phyloP scores from a whole-genome alignment of 2,329 filamentous ascomycete species.

The Ophiocordyceps robertsii region DNA sequence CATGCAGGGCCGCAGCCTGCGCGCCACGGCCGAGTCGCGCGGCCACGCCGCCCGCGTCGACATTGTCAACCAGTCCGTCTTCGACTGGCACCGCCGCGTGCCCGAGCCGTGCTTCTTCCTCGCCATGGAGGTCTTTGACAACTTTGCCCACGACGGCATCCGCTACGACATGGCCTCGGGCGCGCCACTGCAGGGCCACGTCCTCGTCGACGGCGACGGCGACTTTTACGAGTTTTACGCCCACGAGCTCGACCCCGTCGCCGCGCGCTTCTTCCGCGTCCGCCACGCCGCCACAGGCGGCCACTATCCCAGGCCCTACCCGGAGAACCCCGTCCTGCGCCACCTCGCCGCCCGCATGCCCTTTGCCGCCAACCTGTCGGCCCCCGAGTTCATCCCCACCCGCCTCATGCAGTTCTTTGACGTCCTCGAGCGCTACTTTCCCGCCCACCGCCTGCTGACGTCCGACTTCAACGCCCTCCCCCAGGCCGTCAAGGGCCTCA shows the following conservation, averaged over 20 bases:
- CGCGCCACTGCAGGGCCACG: constrained; percentile 73
- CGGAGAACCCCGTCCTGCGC: constrained; percentile 39
- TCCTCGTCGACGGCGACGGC: constrained; percentile 71
- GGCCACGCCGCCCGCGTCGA: constrained; percentile 79
- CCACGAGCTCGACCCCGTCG: constrained; percentile 66
- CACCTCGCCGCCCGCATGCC: constrained; percentile 52
- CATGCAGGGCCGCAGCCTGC: constrained; percentile 61
- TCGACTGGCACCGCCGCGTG: constrained; percentile 84
- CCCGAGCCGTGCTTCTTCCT: constrained; percentile 93
- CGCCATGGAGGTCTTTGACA: constrained; percentile 96
- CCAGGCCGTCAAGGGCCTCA: constrained; percentile 69
- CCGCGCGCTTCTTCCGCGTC: constrained; percentile 70
- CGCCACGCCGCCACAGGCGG: constrained; percentile 61
- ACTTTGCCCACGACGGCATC: constrained; percentile 89
- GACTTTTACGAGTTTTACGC: constrained; percentile 95
- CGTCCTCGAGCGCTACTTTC: constrained; percentile 77
- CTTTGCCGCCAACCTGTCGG: constrained; percentile 61
- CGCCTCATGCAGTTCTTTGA: constrained; percentile 95
- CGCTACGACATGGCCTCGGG: constrained; percentile 79
- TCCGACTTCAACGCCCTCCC: constrained; percentile 85
- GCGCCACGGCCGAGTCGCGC: constrained; percentile 49
- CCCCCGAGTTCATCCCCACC: constrained; percentile 88
- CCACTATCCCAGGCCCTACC: constrained; percentile 49
- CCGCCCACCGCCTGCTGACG: constrained; percentile 73
- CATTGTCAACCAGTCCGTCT: constrained; percentile 89